Percentiles rank a stretch among this genome's conserved stretches.
Evolutionary conservation across 768 basidiomycete species (phyloP).

Genomic region (Clavulina sp.): DNA sequence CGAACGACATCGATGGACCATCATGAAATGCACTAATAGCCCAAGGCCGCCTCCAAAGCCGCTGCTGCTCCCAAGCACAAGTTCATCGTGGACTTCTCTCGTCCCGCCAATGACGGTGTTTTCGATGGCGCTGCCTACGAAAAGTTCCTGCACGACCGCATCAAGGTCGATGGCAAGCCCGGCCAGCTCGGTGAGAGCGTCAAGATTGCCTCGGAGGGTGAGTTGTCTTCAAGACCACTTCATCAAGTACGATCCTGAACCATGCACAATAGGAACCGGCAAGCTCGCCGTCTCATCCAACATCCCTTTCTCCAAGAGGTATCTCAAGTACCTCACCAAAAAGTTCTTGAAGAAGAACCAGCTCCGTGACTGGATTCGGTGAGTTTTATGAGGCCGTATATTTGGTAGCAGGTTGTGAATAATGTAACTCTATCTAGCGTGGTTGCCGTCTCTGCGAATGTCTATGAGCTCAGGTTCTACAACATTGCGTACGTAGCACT

Average conservation of each 20-base stretch:
- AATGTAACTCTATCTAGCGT: slow-evolving; percentile 34
- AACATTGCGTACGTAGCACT: slow-evolving; percentile 59
- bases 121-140: slow-evolving; percentile 44
- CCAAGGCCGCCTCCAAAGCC: slow-evolving; percentile 6
- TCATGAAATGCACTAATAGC: no score
- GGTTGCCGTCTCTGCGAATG: slow-evolving; percentile 84
- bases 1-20: no score
- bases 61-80: slow-evolving; percentile 35
- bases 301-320: slow-evolving; percentile 89
- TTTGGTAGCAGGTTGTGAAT: slow-evolving; percentile 2
- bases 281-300: slow-evolving; percentile 73
- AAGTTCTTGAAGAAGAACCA: slow-evolving; percentile 98
- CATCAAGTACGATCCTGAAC: slow-evolving; percentile 1
- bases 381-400: slow-evolving; percentile 13
- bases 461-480: slow-evolving; percentile 89
- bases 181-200: slow-evolving; percentile 84
- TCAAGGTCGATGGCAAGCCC: slow-evolving; percentile 83
- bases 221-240: slow-evolving; percentile 12
- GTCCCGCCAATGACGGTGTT: slow-evolving; percentile 48
- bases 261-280: slow-evolving; percentile 35
- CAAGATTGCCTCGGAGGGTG: slow-evolving; percentile 76
- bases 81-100: slow-evolving; percentile 74
- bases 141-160: slow-evolving; percentile 87
- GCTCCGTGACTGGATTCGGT: slow-evolving; percentile 94
- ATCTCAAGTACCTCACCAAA: slow-evolving; percentile 97